Base-by-base conservation (phyloP, 305 asterid genomes). In the Andrographis paniculata region DNA sequence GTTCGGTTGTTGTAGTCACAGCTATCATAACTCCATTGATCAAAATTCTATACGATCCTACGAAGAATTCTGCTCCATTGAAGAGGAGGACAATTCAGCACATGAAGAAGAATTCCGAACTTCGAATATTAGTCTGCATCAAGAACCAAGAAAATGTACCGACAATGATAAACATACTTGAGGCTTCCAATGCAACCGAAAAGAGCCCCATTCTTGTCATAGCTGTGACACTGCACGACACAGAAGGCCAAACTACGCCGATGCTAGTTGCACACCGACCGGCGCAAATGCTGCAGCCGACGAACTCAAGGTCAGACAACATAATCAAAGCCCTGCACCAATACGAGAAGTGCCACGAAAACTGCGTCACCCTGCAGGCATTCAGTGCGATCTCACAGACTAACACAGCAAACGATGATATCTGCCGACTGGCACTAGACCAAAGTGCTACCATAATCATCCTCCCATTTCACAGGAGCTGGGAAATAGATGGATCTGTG, bases 401-500 rank as follows among this genome's bases (percentile, higher is more conserved):
- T 6, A 73, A 72, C 13, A 64, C 73, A 0, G 69, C 76, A 75
- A 80, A 83, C 30, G 83, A 76, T 0, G 96, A 87, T 54, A 60
- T 87, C 7, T 74, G 67, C 21, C 66, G 85, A 0, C 44, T 83
- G 8, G 82, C 85, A 0, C 20, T 74, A 0, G 93, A 80, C 51
- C 84, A 83, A 30, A 59, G 56, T 7, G 87, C 80, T 1, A 78
- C 62, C 14, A 46, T 87, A 4, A 19, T 80, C 44, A 71, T 87
- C 20, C 72, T 87, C 2, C 96, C 95, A 0, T 87, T 80, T 48
- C 95, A 83, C 74, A 83, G 74, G 61, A 76, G 59, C 14, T 83
- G 93, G 84, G 91, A 73, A 45, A 78, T 83, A 35, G 94, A 87
- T 52, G 93, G 94, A 1, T 69, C 91, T 5, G 58, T 87, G 3